Conservation (phyloP, 441 rosid genomes). For the Populus hybrid region DNA sequence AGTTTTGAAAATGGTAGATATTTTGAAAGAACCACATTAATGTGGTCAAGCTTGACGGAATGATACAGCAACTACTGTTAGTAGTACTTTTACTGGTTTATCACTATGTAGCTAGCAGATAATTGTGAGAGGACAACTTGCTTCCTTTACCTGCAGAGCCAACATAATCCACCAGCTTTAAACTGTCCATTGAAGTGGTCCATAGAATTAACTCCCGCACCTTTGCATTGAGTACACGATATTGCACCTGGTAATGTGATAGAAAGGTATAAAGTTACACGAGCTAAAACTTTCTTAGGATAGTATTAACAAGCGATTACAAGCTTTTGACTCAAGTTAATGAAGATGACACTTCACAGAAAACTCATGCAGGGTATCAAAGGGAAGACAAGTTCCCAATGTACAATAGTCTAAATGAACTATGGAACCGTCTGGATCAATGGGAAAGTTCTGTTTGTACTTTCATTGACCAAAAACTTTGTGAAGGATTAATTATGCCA, state of each 20-base stretch:
- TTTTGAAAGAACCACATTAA: not conserved
- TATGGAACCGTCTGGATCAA: not conserved
- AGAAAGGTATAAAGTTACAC: not conserved
- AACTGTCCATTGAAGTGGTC: slow-evolving; percentile 91
- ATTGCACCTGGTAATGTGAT: slow-evolving; percentile 42
- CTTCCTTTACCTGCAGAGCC: slow-evolving; percentile 83
- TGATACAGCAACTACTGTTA: not conserved
- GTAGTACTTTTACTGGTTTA: slow-evolving; percentile 1
- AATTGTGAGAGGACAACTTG: not conserved
- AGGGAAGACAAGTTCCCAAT: not conserved
- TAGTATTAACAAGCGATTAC: not conserved
- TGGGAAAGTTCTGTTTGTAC: not conserved
- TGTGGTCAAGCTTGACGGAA: not conserved
- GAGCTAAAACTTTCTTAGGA: not conserved
- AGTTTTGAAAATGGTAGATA: not conserved
- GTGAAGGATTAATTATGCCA: not conserved
- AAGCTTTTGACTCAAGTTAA: not conserved
- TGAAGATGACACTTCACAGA: not conserved
- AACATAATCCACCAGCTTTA: slow-evolving; percentile 85
- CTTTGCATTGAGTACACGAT: slow-evolving; percentile 72
- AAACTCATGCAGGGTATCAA: not conserved
- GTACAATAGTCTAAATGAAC: not conserved
- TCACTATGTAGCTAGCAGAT: not conserved
- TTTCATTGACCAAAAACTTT: not conserved
- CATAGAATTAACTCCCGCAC: slow-evolving; percentile 72